phyloP scores from a whole-genome alignment of 495 filamentous ascomycete genomes.

The Xylaria bambusicola region DNA sequence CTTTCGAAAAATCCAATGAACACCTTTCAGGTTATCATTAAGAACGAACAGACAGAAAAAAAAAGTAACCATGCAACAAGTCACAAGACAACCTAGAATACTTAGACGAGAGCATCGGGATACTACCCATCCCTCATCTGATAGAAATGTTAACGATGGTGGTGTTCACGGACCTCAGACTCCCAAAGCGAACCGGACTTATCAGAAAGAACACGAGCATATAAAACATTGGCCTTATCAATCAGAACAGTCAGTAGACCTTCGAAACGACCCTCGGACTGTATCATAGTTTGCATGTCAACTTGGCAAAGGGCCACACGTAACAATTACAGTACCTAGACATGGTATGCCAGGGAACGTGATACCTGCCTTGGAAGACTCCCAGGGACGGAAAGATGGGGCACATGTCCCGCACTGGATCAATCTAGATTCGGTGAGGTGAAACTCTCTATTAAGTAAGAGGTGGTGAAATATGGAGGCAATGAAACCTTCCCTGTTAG shows the following conservation, averaged over 20 bases:
- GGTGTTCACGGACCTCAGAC: too few relatives aligned
- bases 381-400: neutral
- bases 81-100: neutral
- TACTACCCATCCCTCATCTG: neutral
- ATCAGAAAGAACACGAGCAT: too few relatives aligned
- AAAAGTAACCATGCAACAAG: neutral
- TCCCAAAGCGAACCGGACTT: too few relatives aligned
- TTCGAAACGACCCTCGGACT: neutral
- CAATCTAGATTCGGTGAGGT: constrained; percentile 2
- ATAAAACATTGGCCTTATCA: too few relatives aligned
- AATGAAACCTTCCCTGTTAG: constrained; percentile 15
- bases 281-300: neutral
- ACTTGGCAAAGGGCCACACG: constrained; percentile 8
- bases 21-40: too few relatives aligned
- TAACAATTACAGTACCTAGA: neutral
- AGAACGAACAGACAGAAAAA: too few relatives aligned
- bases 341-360: constrained; percentile 12
- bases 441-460: neutral
- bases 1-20: too few relatives aligned
- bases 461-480: neutral
- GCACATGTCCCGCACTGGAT: constrained; percentile 7
- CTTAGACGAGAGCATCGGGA: neutral
- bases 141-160: neutral
- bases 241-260: neutral
- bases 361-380: neutral